Evolutionary conservation across 345 rosid species (phyloP).

Genomic region (Excoecaria cochinchinensis): DNA sequence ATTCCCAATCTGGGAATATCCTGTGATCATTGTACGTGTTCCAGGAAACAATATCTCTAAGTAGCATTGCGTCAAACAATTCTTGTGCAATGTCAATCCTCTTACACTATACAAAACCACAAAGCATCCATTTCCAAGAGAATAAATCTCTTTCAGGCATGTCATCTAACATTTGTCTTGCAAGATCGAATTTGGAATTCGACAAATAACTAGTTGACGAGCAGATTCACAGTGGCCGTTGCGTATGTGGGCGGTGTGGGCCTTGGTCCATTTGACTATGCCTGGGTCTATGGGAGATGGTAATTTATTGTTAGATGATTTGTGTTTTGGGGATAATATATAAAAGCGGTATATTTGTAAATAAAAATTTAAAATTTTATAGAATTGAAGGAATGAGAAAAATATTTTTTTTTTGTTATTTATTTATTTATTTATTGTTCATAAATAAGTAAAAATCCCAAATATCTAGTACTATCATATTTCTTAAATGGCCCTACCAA

Average conservation of each 20-base stretch:
- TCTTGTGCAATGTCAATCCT: constrained; percentile 56
- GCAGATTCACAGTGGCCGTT: constrained; percentile 42
- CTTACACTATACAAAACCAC: constrained; percentile 55
- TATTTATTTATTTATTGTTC: too few relatives aligned
- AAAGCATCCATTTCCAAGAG: constrained; percentile 53
- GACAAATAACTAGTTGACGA: constrained; percentile 42
- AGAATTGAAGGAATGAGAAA: too few relatives aligned
- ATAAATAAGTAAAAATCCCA: too few relatives aligned
- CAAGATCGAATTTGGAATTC: constrained; percentile 41
- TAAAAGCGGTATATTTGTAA: too few relatives aligned
- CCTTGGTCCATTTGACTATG: constrained; percentile 46
- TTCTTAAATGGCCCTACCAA: too few relatives aligned
- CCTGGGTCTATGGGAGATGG: constrained; percentile 35
- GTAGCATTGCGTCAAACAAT: constrained; percentile 59
- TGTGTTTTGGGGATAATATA: constrained; percentile 18
- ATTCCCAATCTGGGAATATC: constrained; percentile 55
- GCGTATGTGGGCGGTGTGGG: constrained; percentile 58
- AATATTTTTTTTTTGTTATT: too few relatives aligned
- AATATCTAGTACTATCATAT: too few relatives aligned
- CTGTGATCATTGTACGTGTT: constrained; percentile 71
- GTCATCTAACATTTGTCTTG: constrained; percentile 43
- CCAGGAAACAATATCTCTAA: constrained; percentile 53
- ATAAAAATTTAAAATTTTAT: too few relatives aligned
- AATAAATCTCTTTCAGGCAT: constrained; percentile 49
- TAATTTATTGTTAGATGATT: constrained; percentile 11